Evolutionary conservation across 176 grass and related monocot genomes (phyloP).

Genomic region (Hyparrhenia diplandra): DNA sequence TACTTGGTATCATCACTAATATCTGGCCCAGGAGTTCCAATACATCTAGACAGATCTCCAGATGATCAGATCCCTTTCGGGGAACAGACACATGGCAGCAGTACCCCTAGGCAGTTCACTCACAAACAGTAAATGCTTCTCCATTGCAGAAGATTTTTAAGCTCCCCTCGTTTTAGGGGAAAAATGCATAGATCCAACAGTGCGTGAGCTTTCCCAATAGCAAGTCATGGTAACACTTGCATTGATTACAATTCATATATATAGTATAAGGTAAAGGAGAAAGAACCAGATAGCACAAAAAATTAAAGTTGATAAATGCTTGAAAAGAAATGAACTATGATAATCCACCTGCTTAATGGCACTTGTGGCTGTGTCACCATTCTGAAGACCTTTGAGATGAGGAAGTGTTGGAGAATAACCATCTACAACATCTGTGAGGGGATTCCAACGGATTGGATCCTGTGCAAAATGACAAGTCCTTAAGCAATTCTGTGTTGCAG

Average conservation of each 20-base stretch:
- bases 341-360: constrained; percentile 91
- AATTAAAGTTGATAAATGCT: neutral
- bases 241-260: neutral
- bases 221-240: neutral
- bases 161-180: neutral
- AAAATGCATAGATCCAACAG: neutral
- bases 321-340: neutral
- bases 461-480: constrained; percentile 46
- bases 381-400: constrained; percentile 99
- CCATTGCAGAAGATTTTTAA: neutral
- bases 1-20: constrained; percentile 8
- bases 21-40: neutral
- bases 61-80: neutral
- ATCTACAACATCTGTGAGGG: constrained; percentile 92
- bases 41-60: neutral
- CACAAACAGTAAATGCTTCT: neutral
- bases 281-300: neutral
- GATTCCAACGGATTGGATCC: constrained; percentile 98
- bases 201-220: neutral
- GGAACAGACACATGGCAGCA: neutral
- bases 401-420: constrained; percentile 99
- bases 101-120: constrained; percentile 1
- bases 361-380: constrained; percentile 98
- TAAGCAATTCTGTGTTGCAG: constrained; percentile 23
- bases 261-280: constrained; percentile 20